Conservation (phyloP, 1,284 basidiomycete genomes). For the Ustilago crameri region DNA sequence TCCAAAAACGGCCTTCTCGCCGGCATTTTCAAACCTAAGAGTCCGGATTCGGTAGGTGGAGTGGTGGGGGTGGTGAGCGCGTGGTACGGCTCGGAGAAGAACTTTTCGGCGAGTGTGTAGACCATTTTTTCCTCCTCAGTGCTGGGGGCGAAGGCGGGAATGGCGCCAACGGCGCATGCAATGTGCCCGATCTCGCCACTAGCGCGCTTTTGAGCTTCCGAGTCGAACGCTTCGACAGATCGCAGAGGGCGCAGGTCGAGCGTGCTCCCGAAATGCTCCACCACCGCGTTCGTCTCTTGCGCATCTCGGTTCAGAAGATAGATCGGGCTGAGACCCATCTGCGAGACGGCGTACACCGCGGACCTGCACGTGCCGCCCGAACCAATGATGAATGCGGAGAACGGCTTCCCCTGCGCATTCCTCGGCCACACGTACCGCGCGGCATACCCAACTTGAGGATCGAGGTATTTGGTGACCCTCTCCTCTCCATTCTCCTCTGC, state of each 20-base stretch:
- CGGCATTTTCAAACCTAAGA: constrained; percentile 46
- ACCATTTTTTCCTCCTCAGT: constrained; percentile 64
- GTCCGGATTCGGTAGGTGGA: neutral
- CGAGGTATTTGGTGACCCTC: constrained; percentile 31
- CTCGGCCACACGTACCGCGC: constrained; percentile 28
- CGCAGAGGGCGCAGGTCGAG: constrained; percentile 47
- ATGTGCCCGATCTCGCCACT: constrained; percentile 45
- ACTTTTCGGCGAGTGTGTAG: constrained; percentile 52
- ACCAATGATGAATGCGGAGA: constrained; percentile 57
- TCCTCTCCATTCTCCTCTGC: constrained; percentile 31
- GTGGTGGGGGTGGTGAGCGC: constrained; percentile 1
- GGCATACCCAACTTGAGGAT: constrained; percentile 18
- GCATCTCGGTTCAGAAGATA: constrained; percentile 53
- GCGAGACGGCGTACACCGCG: constrained; percentile 47
- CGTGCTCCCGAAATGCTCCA: constrained; percentile 40
- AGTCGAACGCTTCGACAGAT: constrained; percentile 33
- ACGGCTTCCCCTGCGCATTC: constrained; percentile 28
- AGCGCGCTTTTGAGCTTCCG: constrained; percentile 22
- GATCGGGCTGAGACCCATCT: constrained; percentile 46
- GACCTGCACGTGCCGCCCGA: constrained; percentile 54
- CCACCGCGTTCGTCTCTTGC: constrained; percentile 43
- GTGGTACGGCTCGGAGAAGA: constrained; percentile 45
- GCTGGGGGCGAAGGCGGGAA: constrained; percentile 60
- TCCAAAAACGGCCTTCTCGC: constrained; percentile 64
- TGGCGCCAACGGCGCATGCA: constrained; percentile 60